Base-by-base conservation (phyloP, 345 rosid genomes). In the Rhodamnia rubescens region DNA sequence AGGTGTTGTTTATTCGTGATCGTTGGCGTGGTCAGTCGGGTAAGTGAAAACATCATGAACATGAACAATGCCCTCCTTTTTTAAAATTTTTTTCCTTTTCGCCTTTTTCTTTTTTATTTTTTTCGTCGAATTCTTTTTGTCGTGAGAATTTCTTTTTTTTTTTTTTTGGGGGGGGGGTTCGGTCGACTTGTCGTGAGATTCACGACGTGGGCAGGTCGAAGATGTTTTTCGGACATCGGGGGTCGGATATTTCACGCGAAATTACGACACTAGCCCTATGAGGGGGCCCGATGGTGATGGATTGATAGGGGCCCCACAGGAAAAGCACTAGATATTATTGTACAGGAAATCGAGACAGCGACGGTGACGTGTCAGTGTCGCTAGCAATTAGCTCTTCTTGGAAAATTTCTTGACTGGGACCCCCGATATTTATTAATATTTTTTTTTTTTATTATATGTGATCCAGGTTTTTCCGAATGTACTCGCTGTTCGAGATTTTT, bases 21-120 rank as follows among this genome's bases (percentile, higher is more conserved):
- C 75, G 75, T 32, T 32, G 24, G 75, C 75, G 75, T 32, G 4
- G 75, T 64, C 44, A 64, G 44, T 32, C 8, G 75, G 22, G 75
- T 3, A 32, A 64, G 24, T 15, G 21, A 64, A 40, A 16, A 11
- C 21, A 6, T 22, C 75, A 64, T 4, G 50, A 8, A 9, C 75
- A 1, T 5, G 44, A 16, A 16, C 22, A 15, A 64, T 64, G 21
- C 75, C 22, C 42, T 20, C 40, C 74, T 27, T 14, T 27, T 27
- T 14, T 26, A 36, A 36, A 36, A 2, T 36, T 59, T 13, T 59
- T 0, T 1, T 7, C 1, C 3, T 3, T n/a, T 6, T n/a, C 11
- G 42, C 42, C 42, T 64, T 61, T 64, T 15, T 36, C 6, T 29
- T 15, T 29, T 29, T 7, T 11, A 2, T 11, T 51, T 51, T 51